phyloP scores from a whole-genome alignment of 2,329 filamentous ascomycete species.

The Tetracladium maxilliforme region DNA sequence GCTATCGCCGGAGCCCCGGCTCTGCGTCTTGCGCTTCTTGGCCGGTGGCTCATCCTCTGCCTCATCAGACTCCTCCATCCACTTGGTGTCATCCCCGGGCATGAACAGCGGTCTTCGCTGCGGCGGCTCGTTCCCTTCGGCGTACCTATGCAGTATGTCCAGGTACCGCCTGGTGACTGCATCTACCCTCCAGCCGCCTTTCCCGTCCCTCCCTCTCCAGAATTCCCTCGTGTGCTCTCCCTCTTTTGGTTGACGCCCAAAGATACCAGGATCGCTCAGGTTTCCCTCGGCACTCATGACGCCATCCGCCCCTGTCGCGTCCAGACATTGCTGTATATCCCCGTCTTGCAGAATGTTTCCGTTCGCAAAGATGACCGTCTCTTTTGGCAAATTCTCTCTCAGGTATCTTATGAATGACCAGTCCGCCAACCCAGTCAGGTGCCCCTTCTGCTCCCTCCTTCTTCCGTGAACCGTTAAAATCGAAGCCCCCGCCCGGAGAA shows the following conservation, averaged over 20 bases:
- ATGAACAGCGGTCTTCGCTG: slow-evolving; percentile 59
- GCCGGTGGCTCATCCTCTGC: slow-evolving; percentile 13
- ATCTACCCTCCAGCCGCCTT: slow-evolving; percentile 78
- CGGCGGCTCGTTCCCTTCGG: slow-evolving; percentile 51
- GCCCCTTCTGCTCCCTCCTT: slow-evolving; percentile 83
- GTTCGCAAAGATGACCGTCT: slow-evolving; percentile 93
- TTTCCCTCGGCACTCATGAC: slow-evolving; percentile 97
- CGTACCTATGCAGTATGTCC: slow-evolving; percentile 75
- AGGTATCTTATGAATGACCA: slow-evolving; percentile 77
- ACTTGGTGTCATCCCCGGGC: slow-evolving; percentile 26
- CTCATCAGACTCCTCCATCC: slow-evolving; percentile 21
- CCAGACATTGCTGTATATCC: slow-evolving; percentile 65
- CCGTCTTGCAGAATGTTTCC: slow-evolving; percentile 76
- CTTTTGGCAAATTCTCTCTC: slow-evolving; percentile 65
- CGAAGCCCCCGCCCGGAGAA: slow-evolving; percentile 76
- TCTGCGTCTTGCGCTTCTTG: slow-evolving; percentile 21
- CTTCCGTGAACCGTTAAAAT: slow-evolving; percentile 89
- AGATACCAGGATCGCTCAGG: slow-evolving; percentile 80
- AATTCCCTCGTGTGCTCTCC: slow-evolving; percentile 65
- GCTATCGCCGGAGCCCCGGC: slow-evolving; percentile 20
- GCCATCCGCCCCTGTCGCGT: slow-evolving; percentile 75
- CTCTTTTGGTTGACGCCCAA: slow-evolving; percentile 48
- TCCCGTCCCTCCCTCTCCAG: slow-evolving; percentile 68
- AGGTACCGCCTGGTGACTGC: slow-evolving; percentile 78
- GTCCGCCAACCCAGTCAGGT: slow-evolving; percentile 85